A percentile compares a stretch with the other conserved stretches of the same genome.
Evolutionary conservation across 179 eudicot genomes (phyloP).

Genomic region (Spinacia oleracea): DNA sequence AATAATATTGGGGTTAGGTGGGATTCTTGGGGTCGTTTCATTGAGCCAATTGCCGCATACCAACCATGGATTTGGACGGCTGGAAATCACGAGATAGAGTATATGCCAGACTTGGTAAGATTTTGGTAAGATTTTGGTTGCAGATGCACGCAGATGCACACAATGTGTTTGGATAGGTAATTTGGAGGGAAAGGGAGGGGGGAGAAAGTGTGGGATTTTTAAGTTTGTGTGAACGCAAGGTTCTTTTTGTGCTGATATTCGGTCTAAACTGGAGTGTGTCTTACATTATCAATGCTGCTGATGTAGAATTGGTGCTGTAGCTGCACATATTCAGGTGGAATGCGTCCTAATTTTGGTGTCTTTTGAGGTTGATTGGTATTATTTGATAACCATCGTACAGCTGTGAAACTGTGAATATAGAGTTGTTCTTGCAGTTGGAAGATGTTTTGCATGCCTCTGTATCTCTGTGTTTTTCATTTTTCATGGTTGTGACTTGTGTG

Average conservation of each 20-base stretch:
- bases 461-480: background rate
- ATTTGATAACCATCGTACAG: background rate
- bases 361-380: background rate
- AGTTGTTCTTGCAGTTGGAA: background rate
- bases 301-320: background rate
- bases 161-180: no score
- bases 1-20: constrained; percentile 65
- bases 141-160: no score
- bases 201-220: background rate
- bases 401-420: background rate
- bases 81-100: constrained; percentile 83
- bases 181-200: no score
- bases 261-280: background rate
- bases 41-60: constrained; percentile 59
- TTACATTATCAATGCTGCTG: background rate
- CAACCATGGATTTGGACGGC: constrained; percentile 81
- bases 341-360: background rate
- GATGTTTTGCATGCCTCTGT: background rate
- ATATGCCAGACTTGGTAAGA: constrained; percentile 62
- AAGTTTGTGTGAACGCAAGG: background rate
- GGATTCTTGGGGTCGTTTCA: constrained; percentile 74
- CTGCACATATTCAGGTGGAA: background rate
- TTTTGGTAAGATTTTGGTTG: constrained; percentile 43
- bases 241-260: background rate
- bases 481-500: background rate